A percentile compares a stretch with the other conserved stretches of the same genome.
phyloP scores from a whole-genome alignment of 805 yeast genomes.

The Lachancea cidri region DNA sequence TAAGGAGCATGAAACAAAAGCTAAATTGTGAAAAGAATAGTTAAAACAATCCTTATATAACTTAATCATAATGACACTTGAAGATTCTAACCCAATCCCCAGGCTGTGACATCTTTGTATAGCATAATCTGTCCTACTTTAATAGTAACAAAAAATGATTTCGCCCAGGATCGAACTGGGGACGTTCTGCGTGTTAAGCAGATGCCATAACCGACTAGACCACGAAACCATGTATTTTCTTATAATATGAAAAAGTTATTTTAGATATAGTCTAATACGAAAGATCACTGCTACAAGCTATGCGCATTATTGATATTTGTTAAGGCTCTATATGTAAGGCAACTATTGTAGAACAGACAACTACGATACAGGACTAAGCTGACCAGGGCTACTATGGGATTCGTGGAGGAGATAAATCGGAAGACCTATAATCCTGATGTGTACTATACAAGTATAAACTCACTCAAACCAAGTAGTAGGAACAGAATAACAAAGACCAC shows the following conservation, averaged over 20 bases:
- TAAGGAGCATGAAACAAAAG: conserved; percentile 11
- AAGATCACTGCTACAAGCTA: too few relatives aligned
- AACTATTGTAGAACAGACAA: too few relatives aligned
- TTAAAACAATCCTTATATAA: too few relatives aligned
- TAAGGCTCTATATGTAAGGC: too few relatives aligned
- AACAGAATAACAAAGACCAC: conserved; percentile 17
- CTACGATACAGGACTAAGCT: too few relatives aligned
- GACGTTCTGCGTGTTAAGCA: conserved; percentile 99
- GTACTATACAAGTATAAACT: conserved; percentile 24
- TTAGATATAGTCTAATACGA: too few relatives aligned
- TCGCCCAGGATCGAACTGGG: conserved; percentile 99
- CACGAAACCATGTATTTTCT: conserved; percentile 92
- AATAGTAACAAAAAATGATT: conserved; percentile 53
- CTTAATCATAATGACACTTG: too few relatives aligned
- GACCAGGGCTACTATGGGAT: conserved; percentile 3
- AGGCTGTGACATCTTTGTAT: too few relatives aligned
- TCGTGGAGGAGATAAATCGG: conserved; percentile 32
- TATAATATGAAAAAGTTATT: too few relatives aligned
- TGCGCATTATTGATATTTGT: too few relatives aligned
- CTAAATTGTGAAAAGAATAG: conserved; percentile 17
- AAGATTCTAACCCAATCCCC: too few relatives aligned
- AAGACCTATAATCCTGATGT: conserved; percentile 31
- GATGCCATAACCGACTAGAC: conserved; percentile 99
- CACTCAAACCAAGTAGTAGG: conserved; percentile 17
- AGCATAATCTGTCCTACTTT: too few relatives aligned